Base-by-base conservation (phyloP, 2,329 filamentous ascomycete species). In the Lasiodiplodia hormozganensis region DNA sequence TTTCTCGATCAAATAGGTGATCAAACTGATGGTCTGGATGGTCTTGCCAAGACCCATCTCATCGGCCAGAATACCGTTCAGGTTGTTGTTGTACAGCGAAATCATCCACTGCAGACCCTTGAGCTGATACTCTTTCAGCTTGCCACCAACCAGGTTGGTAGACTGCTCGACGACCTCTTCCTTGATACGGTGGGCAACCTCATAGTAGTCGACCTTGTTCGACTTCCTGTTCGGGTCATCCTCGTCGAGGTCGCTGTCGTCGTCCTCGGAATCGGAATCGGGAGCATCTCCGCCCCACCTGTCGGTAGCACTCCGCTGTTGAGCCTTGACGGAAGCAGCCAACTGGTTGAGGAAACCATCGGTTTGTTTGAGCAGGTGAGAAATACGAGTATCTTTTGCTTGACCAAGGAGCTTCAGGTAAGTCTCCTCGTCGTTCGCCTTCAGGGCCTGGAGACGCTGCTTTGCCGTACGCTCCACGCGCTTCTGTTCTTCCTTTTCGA, bases 11-110 rank as follows among this genome's bases (percentile, higher is more conserved):
- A 99, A 90, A 78, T 99, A 96, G 3, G 95, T 97, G 76, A 99
- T 92, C 82, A 99, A 84, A 85, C 93, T 97, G 82, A 99, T 99
- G 54, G 96, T 98, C 82, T 99, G 96, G 74, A 99, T 99, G 0
- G 96, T 99, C 84, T 99, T 99, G 80, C 96, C 96, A 72, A 99
- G 92, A 90, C 96, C 96, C 96, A 99, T 99, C 82, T 99, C 96
- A 76, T 99, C 96, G 69, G 96, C 96, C 75, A 99, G 85, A 73
- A 99, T 98, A 87, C 96, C 96, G 80, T 99, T 99, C 72, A 99
- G 88, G 82, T 97, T 99, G 85, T 99, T 99, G 89, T 99, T 99
- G 87, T 98, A 99, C 16, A 99, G 87, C 16, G 96, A 99, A 70
- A 99, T 90, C 96, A 99, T 99, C 96, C 96, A 99, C 80, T 99